These are phyloP conservation scores for Termitomyces sp. DNA, from an alignment of 768 basidiomycete genomes.

Conservation along the genomic window DNA sequence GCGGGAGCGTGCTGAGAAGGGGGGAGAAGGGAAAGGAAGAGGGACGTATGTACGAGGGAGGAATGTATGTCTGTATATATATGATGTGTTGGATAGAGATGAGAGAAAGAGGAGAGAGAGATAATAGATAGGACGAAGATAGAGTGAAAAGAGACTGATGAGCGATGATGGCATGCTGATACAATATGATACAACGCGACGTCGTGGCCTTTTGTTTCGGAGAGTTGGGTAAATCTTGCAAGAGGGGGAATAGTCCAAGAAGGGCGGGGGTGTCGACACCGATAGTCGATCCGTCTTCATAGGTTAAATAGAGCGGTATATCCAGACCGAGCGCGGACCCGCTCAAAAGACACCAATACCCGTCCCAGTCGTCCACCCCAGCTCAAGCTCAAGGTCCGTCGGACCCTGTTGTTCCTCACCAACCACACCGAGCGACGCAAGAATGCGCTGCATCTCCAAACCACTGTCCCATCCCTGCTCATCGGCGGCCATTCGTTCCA, in stretches of 20 bases:
- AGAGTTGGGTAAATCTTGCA: not conserved
- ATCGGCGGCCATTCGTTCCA: constrained; percentile 4
- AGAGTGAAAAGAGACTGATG: not conserved
- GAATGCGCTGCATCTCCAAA: constrained; percentile 16
- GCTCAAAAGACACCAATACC: constrained; percentile 13
- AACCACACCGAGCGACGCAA: constrained; percentile 11
- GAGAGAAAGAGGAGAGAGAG: constrained; percentile 3
- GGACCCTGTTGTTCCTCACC: constrained; percentile 1
- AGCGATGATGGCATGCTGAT: not conserved
- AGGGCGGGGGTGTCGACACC: too few relatives aligned
- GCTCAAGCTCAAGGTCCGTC: constrained; percentile 9
- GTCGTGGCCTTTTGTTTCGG: not conserved
- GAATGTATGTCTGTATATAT: not conserved
- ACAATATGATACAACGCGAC: not conserved
- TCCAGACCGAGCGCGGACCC: too few relatives aligned
- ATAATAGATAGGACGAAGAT: constrained; percentile 1
- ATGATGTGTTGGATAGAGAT: not conserved
- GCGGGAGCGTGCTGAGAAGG: not conserved
- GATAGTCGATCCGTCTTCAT: not conserved
- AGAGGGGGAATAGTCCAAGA: not conserved
- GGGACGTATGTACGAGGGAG: not conserved
- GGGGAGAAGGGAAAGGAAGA: not conserved
- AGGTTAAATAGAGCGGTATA: too few relatives aligned
- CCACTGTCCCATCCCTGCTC: constrained; percentile 8
- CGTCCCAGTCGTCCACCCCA: constrained; percentile 9